Percentiles rank a stretch among this genome's conserved stretches.
phyloP scores from a whole-genome alignment of 768 basidiomycete species.

The Termitomyces sp. region DNA sequence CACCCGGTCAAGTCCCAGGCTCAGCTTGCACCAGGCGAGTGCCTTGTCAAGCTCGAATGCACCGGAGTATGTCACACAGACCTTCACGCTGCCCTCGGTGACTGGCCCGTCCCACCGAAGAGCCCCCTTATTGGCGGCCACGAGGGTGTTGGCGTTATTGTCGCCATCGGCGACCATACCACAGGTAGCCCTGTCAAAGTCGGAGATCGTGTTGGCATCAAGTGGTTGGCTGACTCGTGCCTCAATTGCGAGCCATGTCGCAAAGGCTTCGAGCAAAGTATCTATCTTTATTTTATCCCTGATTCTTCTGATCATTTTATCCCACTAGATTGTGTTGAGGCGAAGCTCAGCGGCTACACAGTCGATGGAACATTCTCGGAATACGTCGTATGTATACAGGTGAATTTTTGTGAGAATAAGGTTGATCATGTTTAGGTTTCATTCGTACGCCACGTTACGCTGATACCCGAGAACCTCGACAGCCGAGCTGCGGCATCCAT shows the following conservation, averaged over 20 bases:
- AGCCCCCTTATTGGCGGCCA: constrained; percentile 78
- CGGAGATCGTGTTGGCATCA: constrained; percentile 81
- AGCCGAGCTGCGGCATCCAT: constrained; percentile 71
- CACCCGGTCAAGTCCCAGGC: constrained; percentile 53
- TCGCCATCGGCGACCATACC: constrained; percentile 74
- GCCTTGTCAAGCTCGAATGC: constrained; percentile 71
- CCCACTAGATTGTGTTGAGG: constrained; percentile 52
- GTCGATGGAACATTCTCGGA: constrained; percentile 76
- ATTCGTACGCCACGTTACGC: constrained; percentile 69
- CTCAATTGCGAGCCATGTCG: constrained; percentile 74
- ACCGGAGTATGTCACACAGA: constrained; percentile 89
- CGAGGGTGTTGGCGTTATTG: constrained; percentile 78
- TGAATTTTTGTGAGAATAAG: neutral
- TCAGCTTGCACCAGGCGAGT: constrained; percentile 64
- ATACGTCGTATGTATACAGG: constrained; percentile 47
- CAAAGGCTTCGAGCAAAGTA: constrained; percentile 73
- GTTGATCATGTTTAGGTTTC: constrained; percentile 41
- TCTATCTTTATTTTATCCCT: constrained; percentile 13
- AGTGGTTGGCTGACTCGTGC: constrained; percentile 74
- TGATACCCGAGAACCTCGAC: constrained; percentile 66
- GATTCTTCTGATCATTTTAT: neutral
- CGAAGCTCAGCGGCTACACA: constrained; percentile 63
- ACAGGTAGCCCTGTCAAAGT: constrained; percentile 57
- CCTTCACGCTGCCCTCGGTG: constrained; percentile 67
- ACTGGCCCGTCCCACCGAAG: constrained; percentile 75